A percentile compares a stretch with the other conserved stretches of the same genome.
Conservation (phyloP, 176 grass and related monocot species). For the Rhynchospora pubera region DNA sequence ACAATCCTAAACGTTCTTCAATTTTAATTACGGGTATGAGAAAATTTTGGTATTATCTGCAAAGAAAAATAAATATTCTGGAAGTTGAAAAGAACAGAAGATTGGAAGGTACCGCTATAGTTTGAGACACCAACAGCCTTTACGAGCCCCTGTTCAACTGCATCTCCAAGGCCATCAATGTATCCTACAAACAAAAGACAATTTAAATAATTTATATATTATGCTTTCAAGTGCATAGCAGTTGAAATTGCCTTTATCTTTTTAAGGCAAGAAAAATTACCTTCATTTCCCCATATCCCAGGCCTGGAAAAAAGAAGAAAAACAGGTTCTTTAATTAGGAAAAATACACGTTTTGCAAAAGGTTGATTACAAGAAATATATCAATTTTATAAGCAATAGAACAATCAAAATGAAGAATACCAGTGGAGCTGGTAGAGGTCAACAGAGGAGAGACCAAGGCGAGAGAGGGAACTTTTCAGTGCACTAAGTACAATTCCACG, state of each 20-base stretch:
- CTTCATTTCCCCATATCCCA: slow-evolving; percentile 92
- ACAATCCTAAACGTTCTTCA: too few species aligned
- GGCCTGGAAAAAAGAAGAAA: slow-evolving; percentile 49
- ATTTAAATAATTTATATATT: slow-evolving; percentile 8
- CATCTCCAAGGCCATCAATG: slow-evolving; percentile 84
- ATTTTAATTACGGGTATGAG: too few species aligned
- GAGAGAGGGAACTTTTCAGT: slow-evolving; percentile 65
- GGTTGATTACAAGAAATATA: neutral
- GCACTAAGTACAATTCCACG: slow-evolving; percentile 64
- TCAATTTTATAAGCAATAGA: neutral
- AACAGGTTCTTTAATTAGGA: neutral
- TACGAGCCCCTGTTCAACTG: slow-evolving; percentile 86
- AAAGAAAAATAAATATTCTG: neutral
- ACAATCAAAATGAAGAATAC: slow-evolving; percentile 15
- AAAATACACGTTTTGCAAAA: neutral
- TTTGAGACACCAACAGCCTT: slow-evolving; percentile 95
- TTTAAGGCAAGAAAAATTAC: slow-evolving; percentile 21
- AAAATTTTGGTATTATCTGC: too few species aligned
- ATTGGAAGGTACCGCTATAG: slow-evolving; percentile 47
- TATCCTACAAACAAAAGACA: slow-evolving; percentile 45
- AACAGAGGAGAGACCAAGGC: slow-evolving; percentile 60
- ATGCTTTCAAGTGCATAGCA: neutral
- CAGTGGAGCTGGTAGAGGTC: slow-evolving; percentile 98
- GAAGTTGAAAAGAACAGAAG: neutral
- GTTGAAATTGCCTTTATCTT: neutral